Evolutionary conservation across 2,329 filamentous ascomycete species (phyloP).

Genomic region (Epicoccum nigrum): DNA sequence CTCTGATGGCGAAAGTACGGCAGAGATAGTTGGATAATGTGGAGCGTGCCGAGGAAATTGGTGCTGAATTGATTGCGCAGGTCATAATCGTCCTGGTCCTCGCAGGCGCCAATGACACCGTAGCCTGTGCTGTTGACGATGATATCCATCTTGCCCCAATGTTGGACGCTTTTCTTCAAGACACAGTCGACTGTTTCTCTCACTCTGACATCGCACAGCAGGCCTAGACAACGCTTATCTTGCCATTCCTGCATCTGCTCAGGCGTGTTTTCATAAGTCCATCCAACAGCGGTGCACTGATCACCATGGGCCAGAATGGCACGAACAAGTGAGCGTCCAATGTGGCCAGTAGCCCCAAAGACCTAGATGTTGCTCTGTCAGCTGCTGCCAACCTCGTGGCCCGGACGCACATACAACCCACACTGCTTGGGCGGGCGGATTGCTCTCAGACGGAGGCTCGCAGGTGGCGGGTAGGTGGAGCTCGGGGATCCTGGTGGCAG

Average conservation of each 20-base stretch:
- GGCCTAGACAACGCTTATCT: constrained; percentile 69
- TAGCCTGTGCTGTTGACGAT: constrained; percentile 92
- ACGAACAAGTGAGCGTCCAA: constrained; percentile 89
- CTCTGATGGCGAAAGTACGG: constrained; percentile 83
- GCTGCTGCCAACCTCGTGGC: neutral
- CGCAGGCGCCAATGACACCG: constrained; percentile 92
- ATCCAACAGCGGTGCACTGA: constrained; percentile 83
- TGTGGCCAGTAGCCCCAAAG: constrained; percentile 96
- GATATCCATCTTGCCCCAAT: constrained; percentile 83
- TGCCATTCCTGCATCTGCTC: constrained; percentile 75
- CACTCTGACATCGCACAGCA: constrained; percentile 89
- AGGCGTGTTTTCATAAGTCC: constrained; percentile 75
- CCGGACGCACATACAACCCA: constrained; percentile 74
- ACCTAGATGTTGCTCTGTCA: constrained; percentile 55
- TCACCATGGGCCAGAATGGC: constrained; percentile 81
- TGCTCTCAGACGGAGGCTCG: constrained; percentile 76
- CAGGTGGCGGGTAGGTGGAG: constrained; percentile 79
- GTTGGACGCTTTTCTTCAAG: constrained; percentile 71
- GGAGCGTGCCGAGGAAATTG: constrained; percentile 93
- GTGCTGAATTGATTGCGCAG: constrained; percentile 96
- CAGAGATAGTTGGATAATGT: constrained; percentile 88
- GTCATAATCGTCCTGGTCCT: constrained; percentile 95
- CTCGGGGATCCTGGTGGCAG: constrained; percentile 46
- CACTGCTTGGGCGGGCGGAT: constrained; percentile 75
- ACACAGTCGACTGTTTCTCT: constrained; percentile 76